Evolutionary conservation across 768 basidiomycete genomes (phyloP), one percentile per base, ranked within the genome.

Genomic region (Suillus americanus): DNA sequence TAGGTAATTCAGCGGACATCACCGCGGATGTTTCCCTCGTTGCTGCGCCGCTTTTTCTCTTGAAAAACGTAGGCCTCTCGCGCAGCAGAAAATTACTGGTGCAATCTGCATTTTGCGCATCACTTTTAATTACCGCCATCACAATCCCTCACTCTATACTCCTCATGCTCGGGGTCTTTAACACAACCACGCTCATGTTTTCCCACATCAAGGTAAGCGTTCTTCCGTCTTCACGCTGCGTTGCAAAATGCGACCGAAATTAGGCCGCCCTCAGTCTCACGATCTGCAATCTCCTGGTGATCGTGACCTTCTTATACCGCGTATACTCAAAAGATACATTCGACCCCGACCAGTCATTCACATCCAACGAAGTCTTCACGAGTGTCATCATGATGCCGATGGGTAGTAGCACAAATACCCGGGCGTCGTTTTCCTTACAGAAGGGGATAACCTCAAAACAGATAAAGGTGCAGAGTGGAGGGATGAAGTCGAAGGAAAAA

Each of bases 381-480:
- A 38, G 23, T 6, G 8, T 57, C 8, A 3, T 57, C 23, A 2
- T 51, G 50, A 9, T 28, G 3, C 23, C 37, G 23, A 38, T 38
- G 9, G 20, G 7, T 7, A 2, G 16, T 9, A 25, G 14, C 55
- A 38, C 37, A 4, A 10, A 56, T 35, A 1, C 55, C 23, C 3
- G 12, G 14, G 25, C 6, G 7, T 57, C 37, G 16, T 3, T 18
- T 35, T 38, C 37, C 18, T 12, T 9, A 16, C 37, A 38, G 16
- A 37, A 25, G 4, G 23, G 8, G 37, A 38, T 99, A 37, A 46
- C 45, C 45, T 46, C 45, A n/a, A 46, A n/a, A n/a, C 45, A 46
- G n/a, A n/a, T 5, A 12, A 46, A 4, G n/a, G n/a, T n/a, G 45
- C n/a, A 46, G 45, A 12, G 0, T 23, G 12, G n/a, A 46, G n/a